These are phyloP conservation scores for Ochromonas danica DNA, from an alignment of 108 stramenopile genomes.

Conservation along the genomic window DNA sequence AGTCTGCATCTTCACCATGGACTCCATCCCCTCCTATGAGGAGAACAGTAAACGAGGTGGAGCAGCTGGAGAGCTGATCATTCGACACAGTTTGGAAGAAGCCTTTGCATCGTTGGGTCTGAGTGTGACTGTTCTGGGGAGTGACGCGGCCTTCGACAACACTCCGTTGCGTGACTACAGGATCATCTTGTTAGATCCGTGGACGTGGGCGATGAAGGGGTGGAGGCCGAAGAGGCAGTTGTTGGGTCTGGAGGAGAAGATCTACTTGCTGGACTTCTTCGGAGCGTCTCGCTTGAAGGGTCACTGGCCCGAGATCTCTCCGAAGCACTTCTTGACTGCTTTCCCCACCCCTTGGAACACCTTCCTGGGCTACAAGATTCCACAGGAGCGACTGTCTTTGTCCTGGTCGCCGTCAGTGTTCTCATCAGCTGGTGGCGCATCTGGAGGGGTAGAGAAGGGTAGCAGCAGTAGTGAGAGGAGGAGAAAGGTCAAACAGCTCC, in stretches of 20 bases:
- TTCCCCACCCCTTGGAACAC: slow-evolving; percentile 39
- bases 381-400: background rate
- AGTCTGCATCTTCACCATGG: slow-evolving; percentile 28
- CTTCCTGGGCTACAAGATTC: slow-evolving; percentile 43
- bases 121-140: background rate
- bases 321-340: slow-evolving; percentile 40
- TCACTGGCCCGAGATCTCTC: slow-evolving; percentile 24
- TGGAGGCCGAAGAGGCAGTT: slow-evolving; percentile 11
- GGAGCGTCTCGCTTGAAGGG: slow-evolving; percentile 28
- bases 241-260: slow-evolving; percentile 37
- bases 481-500: slow-evolving; percentile 44
- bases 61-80: slow-evolving; percentile 28
- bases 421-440: no score
- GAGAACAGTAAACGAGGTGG: background rate
- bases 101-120: background rate
- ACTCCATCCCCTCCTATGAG: slow-evolving; percentile 23
- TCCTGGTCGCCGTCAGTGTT: background rate
- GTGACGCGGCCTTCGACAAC: background rate
- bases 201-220: slow-evolving; percentile 54
- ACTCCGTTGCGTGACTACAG: slow-evolving; percentile 30
- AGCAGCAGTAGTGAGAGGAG: no score
- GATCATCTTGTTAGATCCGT: slow-evolving; percentile 45
- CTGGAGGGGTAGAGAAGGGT: slow-evolving; percentile 35
- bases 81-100: slow-evolving; percentile 16
- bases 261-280: slow-evolving; percentile 49